Evolutionary conservation across 345 rosid species (phyloP), one percentile per base, ranked within the genome.

Genomic region (Laguncularia racemosa): DNA sequence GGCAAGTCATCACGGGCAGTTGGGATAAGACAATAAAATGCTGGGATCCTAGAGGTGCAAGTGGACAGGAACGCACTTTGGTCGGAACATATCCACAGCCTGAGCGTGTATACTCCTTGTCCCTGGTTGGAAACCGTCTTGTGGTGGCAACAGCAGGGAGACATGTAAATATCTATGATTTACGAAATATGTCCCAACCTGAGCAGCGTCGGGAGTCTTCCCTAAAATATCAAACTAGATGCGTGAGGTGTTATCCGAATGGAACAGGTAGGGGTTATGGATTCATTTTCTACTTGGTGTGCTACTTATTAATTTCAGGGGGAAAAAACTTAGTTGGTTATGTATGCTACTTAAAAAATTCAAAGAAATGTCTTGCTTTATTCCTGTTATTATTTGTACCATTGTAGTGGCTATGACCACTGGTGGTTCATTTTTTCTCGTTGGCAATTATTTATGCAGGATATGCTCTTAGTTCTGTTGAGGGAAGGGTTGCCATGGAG

Each of bases 401-500:
- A 12, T 57, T 20, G 19, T 55, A 44, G 46, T 20, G 47, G 9
- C 53, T 26, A 14, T 59, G 7, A n/a, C 20, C 47, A 50, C 20
- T 20, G 46, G n/a, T 46, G 46, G 20, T 19, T 6, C 61, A 16
- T 46, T 28, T 53, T 47, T 48, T 64, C 63, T 66, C 38, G 62
- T 55, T 16, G n/a, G 44, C 62, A 56, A 16, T 18, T 28, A 57
- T 12, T 10, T 76, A 21, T 79, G 77, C 86, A 92, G 98, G 98
- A 71, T 92, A 89, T 79, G 98, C 98, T 44, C 91, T 92, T 55
- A 92, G 96, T 71, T 92, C 95, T 48, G 96, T 92, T 60, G 97
- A 92, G 70, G 97, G 98, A 49, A 77, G 98, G 65, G 95, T 92
- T 50, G 86, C 98, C n/a, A 92, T 92, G 98, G 98, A 89, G 66